These are phyloP conservation scores for Malassezia dermatis DNA, from an alignment of 1,284 basidiomycete species.

Conservation along the genomic window DNA sequence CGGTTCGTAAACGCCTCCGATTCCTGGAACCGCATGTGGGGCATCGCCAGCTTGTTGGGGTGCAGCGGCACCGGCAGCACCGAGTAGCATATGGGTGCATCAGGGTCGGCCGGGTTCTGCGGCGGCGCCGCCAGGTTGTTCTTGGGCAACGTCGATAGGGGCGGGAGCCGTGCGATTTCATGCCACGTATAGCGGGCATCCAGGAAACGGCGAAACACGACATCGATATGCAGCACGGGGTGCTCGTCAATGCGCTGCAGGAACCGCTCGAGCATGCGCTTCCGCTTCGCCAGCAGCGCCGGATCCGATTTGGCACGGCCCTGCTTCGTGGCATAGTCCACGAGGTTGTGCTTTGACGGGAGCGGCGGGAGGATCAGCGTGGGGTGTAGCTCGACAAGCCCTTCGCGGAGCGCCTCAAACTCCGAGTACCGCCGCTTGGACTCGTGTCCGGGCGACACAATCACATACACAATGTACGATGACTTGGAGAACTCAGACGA, in stretches of 20 bases:
- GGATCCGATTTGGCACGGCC: conserved; percentile 92
- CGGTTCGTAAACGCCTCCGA: conserved; percentile 93
- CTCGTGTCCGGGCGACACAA: conserved; percentile 49
- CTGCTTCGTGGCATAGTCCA: conserved; percentile 95
- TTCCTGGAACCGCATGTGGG: conserved; percentile 66
- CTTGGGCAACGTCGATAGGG: conserved; percentile 78
- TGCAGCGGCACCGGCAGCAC: conserved; percentile 67
- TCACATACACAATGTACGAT: conserved; percentile 12
- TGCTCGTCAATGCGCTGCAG: conserved; percentile 78
- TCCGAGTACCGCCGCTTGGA: conserved; percentile 88
- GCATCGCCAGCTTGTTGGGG: conserved; percentile 50
- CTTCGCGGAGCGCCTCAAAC: conserved; percentile 82
- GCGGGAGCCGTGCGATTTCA: conserved; percentile 53
- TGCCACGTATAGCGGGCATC: conserved; percentile 87
- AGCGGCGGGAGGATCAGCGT: conserved; percentile 95
- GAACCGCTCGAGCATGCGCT: conserved; percentile 90
- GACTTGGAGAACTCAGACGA: conserved; percentile 6
- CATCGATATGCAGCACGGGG: conserved; percentile 83
- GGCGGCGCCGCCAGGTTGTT: conserved; percentile 90
- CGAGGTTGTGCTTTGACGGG: conserved; percentile 86
- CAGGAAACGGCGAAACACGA: conserved; percentile 87
- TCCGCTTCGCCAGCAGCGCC: conserved; percentile 77
- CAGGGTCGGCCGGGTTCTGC: conserved; percentile 76
- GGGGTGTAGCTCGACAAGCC: conserved; percentile 77
- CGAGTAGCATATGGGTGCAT: conserved; percentile 63